These are phyloP conservation scores for Spergularia bocconei DNA, from an alignment of 148 eudicot genomes.

Conservation along the genomic window DNA sequence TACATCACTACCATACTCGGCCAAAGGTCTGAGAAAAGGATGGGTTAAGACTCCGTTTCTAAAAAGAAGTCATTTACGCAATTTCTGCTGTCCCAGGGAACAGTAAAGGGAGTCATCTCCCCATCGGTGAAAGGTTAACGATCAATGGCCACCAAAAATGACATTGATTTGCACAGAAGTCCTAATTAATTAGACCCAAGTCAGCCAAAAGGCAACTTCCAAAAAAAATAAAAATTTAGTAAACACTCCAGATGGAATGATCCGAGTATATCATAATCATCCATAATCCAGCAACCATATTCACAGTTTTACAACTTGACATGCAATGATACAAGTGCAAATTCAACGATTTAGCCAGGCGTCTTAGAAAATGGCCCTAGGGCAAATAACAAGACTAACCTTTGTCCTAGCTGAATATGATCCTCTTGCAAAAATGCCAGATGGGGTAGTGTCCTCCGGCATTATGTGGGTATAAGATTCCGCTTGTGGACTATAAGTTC, in stretches of 20 bases:
- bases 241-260: too few species aligned
- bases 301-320: too few species aligned
- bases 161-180: too few species aligned
- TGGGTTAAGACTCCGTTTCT: background rate
- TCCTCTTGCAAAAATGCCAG: constrained; percentile 91
- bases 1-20: background rate
- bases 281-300: too few species aligned
- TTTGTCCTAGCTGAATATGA: constrained; percentile 73
- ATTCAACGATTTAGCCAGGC: background rate
- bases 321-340: too few species aligned
- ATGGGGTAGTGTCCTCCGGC: constrained; percentile 84
- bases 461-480: constrained; percentile 71
- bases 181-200: too few species aligned
- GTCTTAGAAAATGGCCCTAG: background rate
- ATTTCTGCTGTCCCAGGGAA: background rate
- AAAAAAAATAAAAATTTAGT: too few species aligned
- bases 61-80: background rate
- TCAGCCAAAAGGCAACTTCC: too few species aligned
- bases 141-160: too few species aligned
- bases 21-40: background rate
- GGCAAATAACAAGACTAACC: constrained; percentile 34
- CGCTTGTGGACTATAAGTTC: constrained; percentile 79
- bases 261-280: too few species aligned
- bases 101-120: too few species aligned
- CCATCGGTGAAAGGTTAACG: too few species aligned